phyloP scores from a whole-genome alignment of 805 yeast species.

The Kodamaea nitidulidarum region DNA sequence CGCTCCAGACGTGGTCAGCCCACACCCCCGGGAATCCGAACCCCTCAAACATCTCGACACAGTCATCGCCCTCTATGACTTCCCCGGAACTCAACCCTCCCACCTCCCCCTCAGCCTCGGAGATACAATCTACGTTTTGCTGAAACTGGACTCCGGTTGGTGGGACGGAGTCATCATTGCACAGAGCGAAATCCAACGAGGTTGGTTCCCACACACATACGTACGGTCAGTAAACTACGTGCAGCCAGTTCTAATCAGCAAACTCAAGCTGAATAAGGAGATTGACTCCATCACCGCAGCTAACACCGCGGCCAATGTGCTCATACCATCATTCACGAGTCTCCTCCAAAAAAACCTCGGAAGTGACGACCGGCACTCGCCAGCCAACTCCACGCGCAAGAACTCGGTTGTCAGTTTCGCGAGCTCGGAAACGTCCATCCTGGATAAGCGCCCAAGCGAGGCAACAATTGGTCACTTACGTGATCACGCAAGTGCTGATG shows the following conservation, averaged over 20 bases:
- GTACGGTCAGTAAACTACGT: conserved; percentile 46
- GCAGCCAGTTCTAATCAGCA: conserved; percentile 34
- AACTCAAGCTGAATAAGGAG: conserved; percentile 36
- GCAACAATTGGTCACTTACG: too few relatives aligned
- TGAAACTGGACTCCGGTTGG: conserved; percentile 68
- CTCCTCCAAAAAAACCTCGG: conserved; percentile 31
- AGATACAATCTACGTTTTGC: conserved; percentile 66
- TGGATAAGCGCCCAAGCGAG: conserved; percentile 16
- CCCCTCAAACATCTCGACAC: conserved; percentile 47
- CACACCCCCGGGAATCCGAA: conserved; percentile 22
- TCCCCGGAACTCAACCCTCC: conserved; percentile 48
- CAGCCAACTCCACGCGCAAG: conserved; percentile 38
- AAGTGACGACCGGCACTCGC: conserved; percentile 29
- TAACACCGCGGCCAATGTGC: conserved; percentile 43
- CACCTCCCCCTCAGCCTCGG: conserved; percentile 56
- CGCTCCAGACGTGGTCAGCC: conserved; percentile 38
- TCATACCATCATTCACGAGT: conserved; percentile 39
- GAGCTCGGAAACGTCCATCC: conserved; percentile 34
- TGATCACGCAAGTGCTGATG: too few relatives aligned
- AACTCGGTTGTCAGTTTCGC: conserved; percentile 50
- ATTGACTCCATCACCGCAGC: conserved; percentile 43
- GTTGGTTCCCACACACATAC: conserved; percentile 81
- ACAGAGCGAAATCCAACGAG: conserved; percentile 49
- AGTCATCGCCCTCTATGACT: conserved; percentile 56
- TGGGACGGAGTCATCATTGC: conserved; percentile 69